Evolutionary conservation across 805 yeast genomes (phyloP).

Genomic region (Clavispora fructus): DNA sequence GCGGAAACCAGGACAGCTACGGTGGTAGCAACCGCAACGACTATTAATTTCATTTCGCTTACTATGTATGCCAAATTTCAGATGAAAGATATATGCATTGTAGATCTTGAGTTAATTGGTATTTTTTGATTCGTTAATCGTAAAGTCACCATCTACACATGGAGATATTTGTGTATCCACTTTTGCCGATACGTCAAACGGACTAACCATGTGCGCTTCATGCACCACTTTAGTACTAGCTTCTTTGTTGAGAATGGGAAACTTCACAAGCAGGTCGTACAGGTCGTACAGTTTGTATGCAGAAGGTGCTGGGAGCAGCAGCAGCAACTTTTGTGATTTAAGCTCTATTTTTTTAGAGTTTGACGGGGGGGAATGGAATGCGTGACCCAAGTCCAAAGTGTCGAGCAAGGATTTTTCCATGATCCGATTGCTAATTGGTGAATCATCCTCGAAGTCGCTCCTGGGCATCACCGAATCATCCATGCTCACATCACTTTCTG

Average conservation of each 20-base stretch:
- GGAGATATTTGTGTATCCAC: not conserved
- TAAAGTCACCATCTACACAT: not conserved
- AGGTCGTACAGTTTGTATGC: not conserved
- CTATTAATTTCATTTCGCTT: conserved; percentile 3
- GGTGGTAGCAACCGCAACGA: too few species aligned
- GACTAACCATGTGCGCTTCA: not conserved
- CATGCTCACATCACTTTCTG: conserved; percentile 29
- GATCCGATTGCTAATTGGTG: conserved; percentile 23
- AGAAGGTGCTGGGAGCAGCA: conserved; percentile 1
- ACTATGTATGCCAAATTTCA: not conserved
- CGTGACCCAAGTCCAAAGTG: conserved; percentile 25
- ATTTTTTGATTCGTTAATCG: not conserved
- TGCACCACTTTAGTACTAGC: conserved; percentile 22
- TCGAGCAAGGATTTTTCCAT: conserved; percentile 18
- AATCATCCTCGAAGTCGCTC: conserved; percentile 24
- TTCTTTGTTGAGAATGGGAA: conserved; percentile 31
- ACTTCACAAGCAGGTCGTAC: conserved; percentile 8
- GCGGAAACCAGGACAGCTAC: too few species aligned
- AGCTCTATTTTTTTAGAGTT: not conserved
- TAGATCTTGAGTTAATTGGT: not conserved
- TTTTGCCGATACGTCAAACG: not conserved
- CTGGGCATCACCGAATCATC: conserved; percentile 21
- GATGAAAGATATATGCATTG: not conserved
- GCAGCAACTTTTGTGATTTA: not conserved
- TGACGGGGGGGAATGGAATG: conserved; percentile 27